These are phyloP conservation scores for Lachnellula subtilissima DNA, from an alignment of 2,329 filamentous ascomycete species.

Conservation along the genomic window DNA sequence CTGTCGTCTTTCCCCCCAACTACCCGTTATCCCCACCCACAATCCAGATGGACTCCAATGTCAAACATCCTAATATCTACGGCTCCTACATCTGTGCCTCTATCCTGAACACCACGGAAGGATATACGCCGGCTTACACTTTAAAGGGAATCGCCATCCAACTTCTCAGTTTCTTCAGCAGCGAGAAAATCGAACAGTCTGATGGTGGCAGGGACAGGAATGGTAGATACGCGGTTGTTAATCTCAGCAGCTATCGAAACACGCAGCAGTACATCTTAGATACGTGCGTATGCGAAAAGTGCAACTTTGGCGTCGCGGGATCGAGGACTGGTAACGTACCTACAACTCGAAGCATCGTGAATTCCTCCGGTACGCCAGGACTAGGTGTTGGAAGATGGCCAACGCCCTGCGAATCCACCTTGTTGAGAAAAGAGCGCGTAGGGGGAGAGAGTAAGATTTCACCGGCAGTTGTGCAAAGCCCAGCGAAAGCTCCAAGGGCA, in stretches of 20 bases:
- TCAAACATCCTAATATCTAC: slow-evolving; percentile 44
- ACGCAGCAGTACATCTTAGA: background rate
- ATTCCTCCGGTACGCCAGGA: background rate
- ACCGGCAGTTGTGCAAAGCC: background rate
- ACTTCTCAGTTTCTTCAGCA: slow-evolving; percentile 48
- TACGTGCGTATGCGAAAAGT: slow-evolving; percentile 26
- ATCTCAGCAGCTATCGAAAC: slow-evolving; percentile 28
- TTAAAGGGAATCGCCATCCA: slow-evolving; percentile 47
- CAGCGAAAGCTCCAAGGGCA: background rate
- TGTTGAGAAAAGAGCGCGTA: background rate
- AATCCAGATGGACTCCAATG: slow-evolving; percentile 37
- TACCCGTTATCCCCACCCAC: slow-evolving; percentile 39
- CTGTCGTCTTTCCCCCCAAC: slow-evolving; percentile 31
- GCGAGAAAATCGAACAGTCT: slow-evolving; percentile 41
- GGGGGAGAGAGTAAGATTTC: background rate
- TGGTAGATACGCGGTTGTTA: slow-evolving; percentile 16
- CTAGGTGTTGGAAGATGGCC: background rate
- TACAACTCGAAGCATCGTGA: background rate
- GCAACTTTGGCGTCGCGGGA: slow-evolving; percentile 10
- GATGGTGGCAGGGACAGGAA: background rate
- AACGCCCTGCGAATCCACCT: background rate
- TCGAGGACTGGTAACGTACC: background rate
- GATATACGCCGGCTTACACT: slow-evolving; percentile 47
- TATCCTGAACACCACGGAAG: slow-evolving; percentile 39
- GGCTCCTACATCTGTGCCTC: slow-evolving; percentile 42